Evolutionary conservation across 2,329 filamentous ascomycete genomes (phyloP).

Genomic region (Dactylellina parvicollis): DNA sequence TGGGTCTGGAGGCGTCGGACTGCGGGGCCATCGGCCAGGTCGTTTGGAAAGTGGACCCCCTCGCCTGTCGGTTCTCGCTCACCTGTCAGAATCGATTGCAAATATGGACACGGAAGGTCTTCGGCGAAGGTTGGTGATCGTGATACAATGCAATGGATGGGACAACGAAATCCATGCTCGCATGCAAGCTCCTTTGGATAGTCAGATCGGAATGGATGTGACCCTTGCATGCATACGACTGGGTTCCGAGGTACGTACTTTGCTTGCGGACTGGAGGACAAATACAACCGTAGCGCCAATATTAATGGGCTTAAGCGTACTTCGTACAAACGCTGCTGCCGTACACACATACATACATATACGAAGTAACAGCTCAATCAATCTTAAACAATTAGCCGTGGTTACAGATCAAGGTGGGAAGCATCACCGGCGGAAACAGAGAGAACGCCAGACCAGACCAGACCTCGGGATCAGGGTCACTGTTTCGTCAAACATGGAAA

Average conservation of each 20-base stretch:
- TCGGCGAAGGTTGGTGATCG: constrained; percentile 31
- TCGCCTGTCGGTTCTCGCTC: constrained; percentile 1
- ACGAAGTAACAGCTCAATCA: too few relatives aligned
- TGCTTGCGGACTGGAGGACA: constrained; percentile 4
- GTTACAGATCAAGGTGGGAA: too few relatives aligned
- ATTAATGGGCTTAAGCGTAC: too few relatives aligned
- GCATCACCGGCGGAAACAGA: too few relatives aligned
- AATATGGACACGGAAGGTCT: constrained; percentile 29
- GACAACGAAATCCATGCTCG: constrained; percentile 12
- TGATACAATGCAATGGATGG: constrained; percentile 16
- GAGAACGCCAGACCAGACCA: too few relatives aligned
- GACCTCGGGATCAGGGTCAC: too few relatives aligned
- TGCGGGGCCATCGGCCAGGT: constrained; percentile 24
- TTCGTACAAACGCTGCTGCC: too few relatives aligned
- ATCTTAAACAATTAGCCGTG: too few relatives aligned
- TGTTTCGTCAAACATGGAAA: too few relatives aligned
- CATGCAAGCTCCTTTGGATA: constrained; percentile 7
- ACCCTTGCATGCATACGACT: constrained; percentile 20
- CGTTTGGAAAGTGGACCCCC: constrained; percentile 18
- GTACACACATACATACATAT: too few relatives aligned
- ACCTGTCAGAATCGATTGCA: constrained; percentile 13
- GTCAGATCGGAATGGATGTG: constrained; percentile 34
- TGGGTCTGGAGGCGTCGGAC: constrained; percentile 6
- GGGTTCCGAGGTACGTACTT: not conserved
- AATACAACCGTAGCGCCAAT: too few relatives aligned